These are phyloP conservation scores for Pleurotus giganteus DNA, from an alignment of 768 basidiomycete species.

Conservation along the genomic window DNA sequence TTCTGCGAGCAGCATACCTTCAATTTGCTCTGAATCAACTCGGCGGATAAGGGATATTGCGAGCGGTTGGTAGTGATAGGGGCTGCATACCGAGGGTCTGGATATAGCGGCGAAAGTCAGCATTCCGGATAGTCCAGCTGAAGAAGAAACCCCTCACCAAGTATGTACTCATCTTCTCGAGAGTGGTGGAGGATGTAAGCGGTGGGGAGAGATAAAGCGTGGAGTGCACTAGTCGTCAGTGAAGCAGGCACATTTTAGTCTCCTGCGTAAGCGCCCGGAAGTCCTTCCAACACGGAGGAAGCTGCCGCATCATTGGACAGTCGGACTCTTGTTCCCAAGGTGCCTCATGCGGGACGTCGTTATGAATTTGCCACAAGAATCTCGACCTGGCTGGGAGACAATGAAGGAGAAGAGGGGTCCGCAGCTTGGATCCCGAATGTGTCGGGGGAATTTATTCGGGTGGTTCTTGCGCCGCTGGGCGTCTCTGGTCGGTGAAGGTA, in stretches of 20 bases:
- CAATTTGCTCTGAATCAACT: background rate
- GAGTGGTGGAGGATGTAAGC: background rate
- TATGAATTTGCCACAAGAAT: background rate
- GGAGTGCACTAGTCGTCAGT: background rate
- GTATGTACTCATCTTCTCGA: background rate
- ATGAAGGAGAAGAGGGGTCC: too few species aligned
- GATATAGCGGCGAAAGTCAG: background rate
- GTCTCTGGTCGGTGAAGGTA: too few species aligned
- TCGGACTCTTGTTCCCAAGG: background rate
- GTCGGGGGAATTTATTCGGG: too few species aligned
- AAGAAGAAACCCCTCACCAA: background rate
- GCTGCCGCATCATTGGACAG: background rate
- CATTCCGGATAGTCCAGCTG: too few species aligned
- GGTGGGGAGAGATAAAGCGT: background rate
- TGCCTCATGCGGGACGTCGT: background rate
- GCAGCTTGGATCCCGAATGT: too few species aligned
- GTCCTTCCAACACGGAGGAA: background rate
- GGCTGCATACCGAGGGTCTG: background rate
- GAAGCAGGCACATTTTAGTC: background rate
- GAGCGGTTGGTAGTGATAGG: background rate
- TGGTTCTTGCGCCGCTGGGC: too few species aligned
- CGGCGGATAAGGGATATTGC: background rate
- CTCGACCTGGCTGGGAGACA: too few species aligned
- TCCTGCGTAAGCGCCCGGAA: background rate
- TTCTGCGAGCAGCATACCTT: background rate